Percentiles rank a stretch among this genome's conserved stretches.
Conservation (phyloP, 2,329 filamentous ascomycete species). For the Aureobasidium namibiae region DNA sequence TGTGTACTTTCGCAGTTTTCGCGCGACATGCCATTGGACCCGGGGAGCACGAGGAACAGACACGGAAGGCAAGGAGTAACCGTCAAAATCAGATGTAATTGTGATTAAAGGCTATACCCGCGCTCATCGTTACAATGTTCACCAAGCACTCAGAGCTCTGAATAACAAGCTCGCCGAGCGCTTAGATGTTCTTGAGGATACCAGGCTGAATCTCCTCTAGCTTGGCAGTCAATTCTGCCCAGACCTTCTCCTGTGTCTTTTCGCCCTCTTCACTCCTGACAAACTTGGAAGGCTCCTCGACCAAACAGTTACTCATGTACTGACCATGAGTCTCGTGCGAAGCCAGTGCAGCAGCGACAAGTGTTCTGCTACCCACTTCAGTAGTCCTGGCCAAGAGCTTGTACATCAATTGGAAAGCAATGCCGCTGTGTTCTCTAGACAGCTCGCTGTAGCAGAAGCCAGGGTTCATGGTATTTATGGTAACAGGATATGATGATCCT, state of each 20-base stretch:
- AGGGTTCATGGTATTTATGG: constrained; percentile 46
- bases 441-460: constrained; percentile 45
- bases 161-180: not conserved
- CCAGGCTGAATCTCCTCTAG: constrained; percentile 31
- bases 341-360: constrained; percentile 31
- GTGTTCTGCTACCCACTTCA: constrained; percentile 33
- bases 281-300: constrained; percentile 24
- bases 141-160: no score
- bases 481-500: constrained; percentile 28
- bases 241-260: constrained; percentile 29
- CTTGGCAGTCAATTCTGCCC: constrained; percentile 32
- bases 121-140: no score
- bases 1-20: no score
- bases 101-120: not conserved
- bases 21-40: no score
- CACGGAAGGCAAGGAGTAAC: no score
- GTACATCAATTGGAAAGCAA: constrained; percentile 20
- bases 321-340: constrained; percentile 33
- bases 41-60: no score
- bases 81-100: no score
- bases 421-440: constrained; percentile 26
- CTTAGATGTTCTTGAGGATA: constrained; percentile 18
- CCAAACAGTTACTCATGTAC: constrained; percentile 30
- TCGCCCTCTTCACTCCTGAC: constrained; percentile 31
- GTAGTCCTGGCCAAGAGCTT: constrained; percentile 28